A percentile compares a stretch with the other conserved stretches of the same genome.
Conservation (phyloP, 2,329 filamentous ascomycete genomes). For the Paramyrothecium sp. region DNA sequence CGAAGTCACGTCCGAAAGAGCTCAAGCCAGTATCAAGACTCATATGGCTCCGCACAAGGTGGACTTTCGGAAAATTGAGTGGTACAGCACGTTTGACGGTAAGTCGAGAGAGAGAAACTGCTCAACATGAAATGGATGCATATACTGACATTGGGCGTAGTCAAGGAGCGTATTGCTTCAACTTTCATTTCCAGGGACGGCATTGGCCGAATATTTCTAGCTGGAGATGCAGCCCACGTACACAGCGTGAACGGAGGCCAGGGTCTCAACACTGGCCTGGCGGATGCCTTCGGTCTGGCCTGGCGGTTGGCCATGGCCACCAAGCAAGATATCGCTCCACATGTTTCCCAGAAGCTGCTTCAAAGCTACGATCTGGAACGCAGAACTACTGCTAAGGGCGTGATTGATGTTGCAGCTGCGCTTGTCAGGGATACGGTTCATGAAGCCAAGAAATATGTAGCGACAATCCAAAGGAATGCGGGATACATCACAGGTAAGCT, state of each 20-base stretch:
- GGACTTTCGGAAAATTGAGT: constrained; percentile 42
- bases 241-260: constrained; percentile 56
- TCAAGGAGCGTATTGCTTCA: constrained; percentile 25
- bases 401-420: constrained; percentile 45
- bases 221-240: constrained; percentile 57
- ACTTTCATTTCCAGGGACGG: constrained; percentile 37
- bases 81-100: constrained; percentile 50
- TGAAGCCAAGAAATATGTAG: constrained; percentile 43
- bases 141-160: constrained; percentile 7
- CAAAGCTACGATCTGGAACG: constrained; percentile 44
- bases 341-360: constrained; percentile 25
- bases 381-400: constrained; percentile 38
- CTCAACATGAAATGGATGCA: not conserved
- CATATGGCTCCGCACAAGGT: constrained; percentile 42
- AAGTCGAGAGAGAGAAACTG: constrained; percentile 1
- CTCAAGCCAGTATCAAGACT: constrained; percentile 38
- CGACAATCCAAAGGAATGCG: constrained; percentile 45
- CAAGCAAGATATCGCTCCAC: constrained; percentile 17
- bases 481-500: constrained; percentile 44
- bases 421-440: constrained; percentile 43
- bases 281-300: constrained; percentile 52
- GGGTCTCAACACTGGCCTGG: constrained; percentile 57
- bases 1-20: constrained; percentile 36
- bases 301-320: constrained; percentile 45
- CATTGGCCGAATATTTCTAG: constrained; percentile 46